A percentile compares a stretch with the other conserved stretches of the same genome.
phyloP scores from a whole-genome alignment of 75 land plant genomes.

The Cupressus sempervirens region DNA sequence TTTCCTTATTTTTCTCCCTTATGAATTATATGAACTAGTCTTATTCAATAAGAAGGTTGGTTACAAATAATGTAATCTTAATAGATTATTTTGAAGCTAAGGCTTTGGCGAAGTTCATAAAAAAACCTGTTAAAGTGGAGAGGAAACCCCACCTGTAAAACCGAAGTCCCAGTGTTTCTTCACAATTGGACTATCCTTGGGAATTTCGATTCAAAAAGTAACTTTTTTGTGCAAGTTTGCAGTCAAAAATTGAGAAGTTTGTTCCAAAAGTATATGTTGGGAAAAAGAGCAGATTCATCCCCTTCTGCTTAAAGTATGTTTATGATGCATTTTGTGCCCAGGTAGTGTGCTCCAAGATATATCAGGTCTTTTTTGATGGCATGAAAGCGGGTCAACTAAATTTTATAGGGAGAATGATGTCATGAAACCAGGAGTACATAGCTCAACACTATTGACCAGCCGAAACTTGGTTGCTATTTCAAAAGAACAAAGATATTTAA shows the following conservation, averaged over 20 bases:
- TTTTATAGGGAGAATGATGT: not conserved
- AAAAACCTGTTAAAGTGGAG: not conserved
- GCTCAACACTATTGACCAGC: not conserved
- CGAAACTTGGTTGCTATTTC: not conserved
- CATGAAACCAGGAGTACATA: not conserved
- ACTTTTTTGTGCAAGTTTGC: not conserved
- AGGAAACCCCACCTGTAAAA: not conserved
- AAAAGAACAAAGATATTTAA: not conserved
- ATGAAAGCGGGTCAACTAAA: not conserved
- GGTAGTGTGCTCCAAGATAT: not conserved
- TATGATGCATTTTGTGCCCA: not conserved
- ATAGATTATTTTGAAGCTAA: not conserved
- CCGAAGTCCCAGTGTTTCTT: not conserved
- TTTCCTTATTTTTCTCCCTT: not conserved
- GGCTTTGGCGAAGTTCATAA: not conserved
- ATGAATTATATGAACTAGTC: not conserved
- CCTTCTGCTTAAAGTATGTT: not conserved
- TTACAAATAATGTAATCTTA: not conserved
- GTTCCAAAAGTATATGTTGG: not conserved
- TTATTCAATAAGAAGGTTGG: not conserved
- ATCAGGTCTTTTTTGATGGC: not conserved
- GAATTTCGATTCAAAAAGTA: not conserved
- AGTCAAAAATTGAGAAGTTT: not conserved
- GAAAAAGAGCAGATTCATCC: not conserved
- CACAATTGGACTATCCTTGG: not conserved